A percentile compares a stretch with the other conserved stretches of the same genome.
Evolutionary conservation across 2,329 filamentous ascomycete genomes (phyloP).

Genomic region (Penicillium sp.): DNA sequence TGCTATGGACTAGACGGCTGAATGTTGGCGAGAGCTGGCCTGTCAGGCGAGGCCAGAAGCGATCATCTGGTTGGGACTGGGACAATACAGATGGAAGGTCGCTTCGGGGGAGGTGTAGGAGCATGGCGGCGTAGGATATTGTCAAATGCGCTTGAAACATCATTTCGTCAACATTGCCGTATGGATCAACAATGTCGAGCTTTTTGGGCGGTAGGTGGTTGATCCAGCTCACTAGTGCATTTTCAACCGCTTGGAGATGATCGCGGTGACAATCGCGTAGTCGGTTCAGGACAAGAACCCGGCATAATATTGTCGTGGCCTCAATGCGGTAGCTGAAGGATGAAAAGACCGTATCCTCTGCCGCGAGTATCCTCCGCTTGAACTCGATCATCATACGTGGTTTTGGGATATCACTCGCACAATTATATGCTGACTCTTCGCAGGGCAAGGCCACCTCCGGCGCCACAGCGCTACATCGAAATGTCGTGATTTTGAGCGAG

Average conservation of each 20-base stretch:
- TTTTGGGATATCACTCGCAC: slow-evolving; percentile 53
- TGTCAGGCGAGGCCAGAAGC: slow-evolving; percentile 27
- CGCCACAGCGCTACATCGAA: slow-evolving; percentile 68
- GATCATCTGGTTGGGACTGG: slow-evolving; percentile 24
- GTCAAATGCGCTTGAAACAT: slow-evolving; percentile 41
- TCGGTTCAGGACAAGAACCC: slow-evolving; percentile 56
- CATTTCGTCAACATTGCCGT: slow-evolving; percentile 69
- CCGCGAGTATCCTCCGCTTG: slow-evolving; percentile 63
- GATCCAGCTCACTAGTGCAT: slow-evolving; percentile 66
- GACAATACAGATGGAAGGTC: slow-evolving; percentile 50
- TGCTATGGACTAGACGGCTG: slow-evolving; percentile 34
- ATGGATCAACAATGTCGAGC: slow-evolving; percentile 63
- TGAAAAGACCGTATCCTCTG: slow-evolving; percentile 68
- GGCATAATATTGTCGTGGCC: slow-evolving; percentile 70
- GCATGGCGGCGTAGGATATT: slow-evolving; percentile 55
- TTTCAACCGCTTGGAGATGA: slow-evolving; percentile 57
- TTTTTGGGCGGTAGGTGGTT: slow-evolving; percentile 72
- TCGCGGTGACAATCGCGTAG: slow-evolving; percentile 45
- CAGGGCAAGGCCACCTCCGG: slow-evolving; percentile 72
- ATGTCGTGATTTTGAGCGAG: slow-evolving; percentile 43
- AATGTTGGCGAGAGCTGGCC: slow-evolving; percentile 30
- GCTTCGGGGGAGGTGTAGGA: slow-evolving; percentile 74
- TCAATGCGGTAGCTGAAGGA: slow-evolving; percentile 82
- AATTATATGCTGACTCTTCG: slow-evolving; percentile 62
- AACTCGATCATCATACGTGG: slow-evolving; percentile 55